Evolutionary conservation across 2,329 filamentous ascomycete genomes (phyloP).

Genomic region (Colletotrichum plurivorum): DNA sequence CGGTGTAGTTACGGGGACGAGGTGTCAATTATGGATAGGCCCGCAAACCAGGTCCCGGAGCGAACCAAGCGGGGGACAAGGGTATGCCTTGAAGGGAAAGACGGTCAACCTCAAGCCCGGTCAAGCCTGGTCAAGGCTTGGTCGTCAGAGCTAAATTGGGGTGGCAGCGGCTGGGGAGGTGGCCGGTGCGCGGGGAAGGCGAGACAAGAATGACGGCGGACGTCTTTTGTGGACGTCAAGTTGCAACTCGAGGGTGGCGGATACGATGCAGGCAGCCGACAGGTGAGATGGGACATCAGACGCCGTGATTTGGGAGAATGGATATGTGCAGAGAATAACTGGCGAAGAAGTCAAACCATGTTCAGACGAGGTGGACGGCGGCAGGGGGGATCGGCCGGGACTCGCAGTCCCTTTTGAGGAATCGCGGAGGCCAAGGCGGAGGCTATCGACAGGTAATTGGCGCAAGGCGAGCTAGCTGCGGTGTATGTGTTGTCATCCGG

Average conservation of each 20-base stretch:
- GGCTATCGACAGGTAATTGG: conserved; percentile 10
- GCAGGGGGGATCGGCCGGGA: conserved; percentile 21
- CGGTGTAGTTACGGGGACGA: conserved; percentile 36
- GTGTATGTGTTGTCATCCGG: conserved; percentile 30
- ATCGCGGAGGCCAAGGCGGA: conserved; percentile 11
- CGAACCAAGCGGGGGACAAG: conserved; percentile 38
- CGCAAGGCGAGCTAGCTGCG: conserved; percentile 19
- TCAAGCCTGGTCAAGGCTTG: conserved; percentile 33
- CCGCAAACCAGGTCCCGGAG: conserved; percentile 36
- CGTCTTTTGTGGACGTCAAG: conserved; percentile 32
- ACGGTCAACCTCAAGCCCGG: conserved; percentile 40
- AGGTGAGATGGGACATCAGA: conserved; percentile 32
- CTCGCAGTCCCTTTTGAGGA: conserved; percentile 36
- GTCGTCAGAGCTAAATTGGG: conserved; percentile 31
- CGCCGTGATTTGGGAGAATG: conserved; percentile 31
- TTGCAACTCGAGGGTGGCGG: conserved; percentile 34
- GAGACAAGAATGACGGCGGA: conserved; percentile 36
- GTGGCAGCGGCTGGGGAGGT: conserved; percentile 36
- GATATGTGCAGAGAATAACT: conserved; percentile 30
- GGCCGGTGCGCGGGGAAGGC: conserved; percentile 23
- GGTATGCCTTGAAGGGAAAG: conserved; percentile 41
- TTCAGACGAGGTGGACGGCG: conserved; percentile 32
- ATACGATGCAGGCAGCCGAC: conserved; percentile 35
- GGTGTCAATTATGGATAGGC: conserved; percentile 37
- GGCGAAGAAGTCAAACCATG: conserved; percentile 35